phyloP scores from a whole-genome alignment of 768 basidiomycete species.

The Lentinula lateritia region DNA sequence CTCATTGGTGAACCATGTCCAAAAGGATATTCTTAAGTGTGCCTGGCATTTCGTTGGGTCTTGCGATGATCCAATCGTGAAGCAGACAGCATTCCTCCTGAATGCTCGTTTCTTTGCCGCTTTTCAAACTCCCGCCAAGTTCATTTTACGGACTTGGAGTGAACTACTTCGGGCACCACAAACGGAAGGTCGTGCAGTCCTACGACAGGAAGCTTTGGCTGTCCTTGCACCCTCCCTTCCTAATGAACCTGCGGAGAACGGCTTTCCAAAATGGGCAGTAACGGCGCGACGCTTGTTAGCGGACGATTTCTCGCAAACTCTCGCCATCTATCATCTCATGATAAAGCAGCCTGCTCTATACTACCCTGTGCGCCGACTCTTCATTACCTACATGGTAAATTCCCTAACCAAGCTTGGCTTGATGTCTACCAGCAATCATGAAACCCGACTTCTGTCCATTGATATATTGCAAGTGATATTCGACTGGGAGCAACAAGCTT shows the following conservation, averaged over 20 bases:
- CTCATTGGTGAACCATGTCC: slow-evolving; percentile 69
- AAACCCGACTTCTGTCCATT: slow-evolving; percentile 81
- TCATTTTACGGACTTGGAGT: slow-evolving; percentile 86
- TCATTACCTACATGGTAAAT: slow-evolving; percentile 90
- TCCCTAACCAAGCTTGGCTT: slow-evolving; percentile 88
- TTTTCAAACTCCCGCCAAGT: slow-evolving; percentile 86
- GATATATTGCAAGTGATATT: slow-evolving; percentile 91
- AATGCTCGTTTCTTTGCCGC: slow-evolving; percentile 88
- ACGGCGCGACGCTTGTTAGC: slow-evolving; percentile 79
- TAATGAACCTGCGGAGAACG: slow-evolving; percentile 49
- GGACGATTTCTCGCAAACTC: slow-evolving; percentile 74
- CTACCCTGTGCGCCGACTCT: slow-evolving; percentile 87
- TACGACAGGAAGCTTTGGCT: slow-evolving; percentile 80
- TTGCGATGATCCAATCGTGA: slow-evolving; percentile 85
- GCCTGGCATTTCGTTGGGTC: slow-evolving; percentile 82
- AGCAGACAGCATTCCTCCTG: slow-evolving; percentile 87
- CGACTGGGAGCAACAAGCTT: slow-evolving; percentile 82
- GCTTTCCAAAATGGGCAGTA: slow-evolving; percentile 77
- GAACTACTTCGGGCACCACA: slow-evolving; percentile 80
- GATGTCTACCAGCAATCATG: slow-evolving; percentile 59
- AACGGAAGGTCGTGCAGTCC: slow-evolving; percentile 66
- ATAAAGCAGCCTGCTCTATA: slow-evolving; percentile 88
- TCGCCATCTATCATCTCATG: slow-evolving; percentile 88
- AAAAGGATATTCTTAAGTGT: slow-evolving; percentile 91
- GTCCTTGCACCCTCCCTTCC: slow-evolving; percentile 82